Percentiles rank a stretch among this genome's conserved stretches.
Conservation (phyloP, 495 filamentous ascomycete species). For the Umbilicaria muhlenbergii region DNA sequence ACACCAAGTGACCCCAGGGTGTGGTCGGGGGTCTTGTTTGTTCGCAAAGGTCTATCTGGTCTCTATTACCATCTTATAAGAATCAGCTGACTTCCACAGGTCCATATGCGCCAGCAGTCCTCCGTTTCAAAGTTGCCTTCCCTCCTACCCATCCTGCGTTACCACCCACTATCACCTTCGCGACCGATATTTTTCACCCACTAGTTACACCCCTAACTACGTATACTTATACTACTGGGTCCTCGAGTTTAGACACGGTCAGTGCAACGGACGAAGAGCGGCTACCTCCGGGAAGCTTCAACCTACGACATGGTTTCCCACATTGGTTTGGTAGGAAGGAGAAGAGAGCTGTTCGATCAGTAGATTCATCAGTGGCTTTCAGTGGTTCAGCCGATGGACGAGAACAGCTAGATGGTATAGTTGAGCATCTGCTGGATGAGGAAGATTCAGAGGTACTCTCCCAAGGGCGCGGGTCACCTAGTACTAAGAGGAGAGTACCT, state of each 20-base stretch:
- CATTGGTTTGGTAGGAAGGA: constrained; percentile 55
- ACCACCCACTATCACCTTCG: constrained; percentile 74
- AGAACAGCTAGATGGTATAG: constrained; percentile 1
- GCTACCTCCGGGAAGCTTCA: constrained; percentile 75
- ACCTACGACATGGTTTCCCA: constrained; percentile 76
- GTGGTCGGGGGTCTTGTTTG: constrained; percentile 84
- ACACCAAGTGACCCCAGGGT: constrained; percentile 62
- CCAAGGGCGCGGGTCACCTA: constrained; percentile 3
- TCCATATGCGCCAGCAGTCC: constrained; percentile 72
- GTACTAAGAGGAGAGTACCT: constrained; percentile 1
- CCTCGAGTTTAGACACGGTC: constrained; percentile 50
- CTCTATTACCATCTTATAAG: neutral
- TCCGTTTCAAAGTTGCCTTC: constrained; percentile 83
- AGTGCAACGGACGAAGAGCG: constrained; percentile 69
- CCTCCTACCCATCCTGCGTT: constrained; percentile 62
- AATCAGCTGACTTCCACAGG: constrained; percentile 29
- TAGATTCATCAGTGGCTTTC: constrained; percentile 20
- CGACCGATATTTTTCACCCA: constrained; percentile 87
- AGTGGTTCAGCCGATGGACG: constrained; percentile 13
- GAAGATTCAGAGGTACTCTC: neutral
- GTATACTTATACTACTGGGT: constrained; percentile 71
- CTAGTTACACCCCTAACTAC: constrained; percentile 80
- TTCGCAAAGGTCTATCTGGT: constrained; percentile 53
- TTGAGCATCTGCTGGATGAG: neutral
- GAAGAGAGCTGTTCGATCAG: constrained; percentile 18